Evolutionary conservation across 129 eudicot species (phyloP), one percentile per base, ranked within the genome.

Genomic region (Apium graveolens): DNA sequence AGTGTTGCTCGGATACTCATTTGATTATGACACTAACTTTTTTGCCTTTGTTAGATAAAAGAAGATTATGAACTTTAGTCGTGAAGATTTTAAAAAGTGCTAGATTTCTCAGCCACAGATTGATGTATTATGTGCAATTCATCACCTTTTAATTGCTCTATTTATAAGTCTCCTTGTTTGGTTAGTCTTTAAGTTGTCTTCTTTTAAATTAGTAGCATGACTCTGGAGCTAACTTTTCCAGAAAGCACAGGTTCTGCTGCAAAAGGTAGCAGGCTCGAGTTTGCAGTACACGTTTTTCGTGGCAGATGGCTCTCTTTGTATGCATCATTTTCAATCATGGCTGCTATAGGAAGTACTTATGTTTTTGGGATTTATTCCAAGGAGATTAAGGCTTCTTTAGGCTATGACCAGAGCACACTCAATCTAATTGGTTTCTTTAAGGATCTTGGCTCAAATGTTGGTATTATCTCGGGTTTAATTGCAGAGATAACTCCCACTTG

Each of bases 261-360:
- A 16, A 38, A 38, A 69, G 74, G 74, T 17, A 14, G 44, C 26
- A 17, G 43, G 65, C 45, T 32, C 20, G 42, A 69, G 4, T 69
- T 69, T 69, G 41, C 74, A 5, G 35, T 69, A 69, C 74, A 69
- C n/a, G 74, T 69, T 6, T 16, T 69, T 35, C 74, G 44, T 34
- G 74, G 79, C 69, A 39, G 79, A 51, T 76, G 79, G 80, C 43
- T 57, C 70, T 21, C 69, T 27, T 21, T 77, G 4, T 77, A 35
- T 46, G 73, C 80, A 39, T 77, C 80, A 3, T 45, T 60, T 45
- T 32, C 27, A 5, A 76, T 76, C 42, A 76, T 53, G 79, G 63
- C 79, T 20, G 7, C 41, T 5, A 27, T 34, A 20, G 79, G 79
- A 18, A 13, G 66, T 18, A 34, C 39, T 24, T 76, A 51, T 37